Evolutionary conservation across 2,329 filamentous ascomycete species (phyloP), one percentile per base, ranked within the genome.

Genomic region (Thelonectria rubi): DNA sequence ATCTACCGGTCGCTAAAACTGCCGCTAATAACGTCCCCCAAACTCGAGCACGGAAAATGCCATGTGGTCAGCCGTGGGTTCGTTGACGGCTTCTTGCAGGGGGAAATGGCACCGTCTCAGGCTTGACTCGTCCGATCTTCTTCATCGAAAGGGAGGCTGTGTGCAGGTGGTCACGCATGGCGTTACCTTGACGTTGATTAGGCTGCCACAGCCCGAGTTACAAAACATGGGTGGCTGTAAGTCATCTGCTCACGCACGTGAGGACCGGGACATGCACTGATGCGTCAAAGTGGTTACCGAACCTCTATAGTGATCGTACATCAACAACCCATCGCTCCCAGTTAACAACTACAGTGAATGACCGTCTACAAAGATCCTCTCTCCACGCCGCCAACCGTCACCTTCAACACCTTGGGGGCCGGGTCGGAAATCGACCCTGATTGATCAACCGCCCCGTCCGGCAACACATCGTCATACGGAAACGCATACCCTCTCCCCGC

Each of bases 381-480:
- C n/a, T 49, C 46, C 17, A 43, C 39, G 47, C 63, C 84, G 12
- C 87, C 87, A 34, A 90, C 78, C 2, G 80, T 81, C 51, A 90
- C 80, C 1, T 82, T 86, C 67, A 89, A 78, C 60, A 85, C 69
- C 72, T 78, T 74, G 1, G 88, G 88, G 54, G 80, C 80, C 2
- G 79, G 75, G 70, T 88, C 87, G 62, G 81, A 85, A 18, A 91
- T 81, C 60, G 84, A 85, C 1, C 89, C 89, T 18, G 86, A 86
- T 76, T 89, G 87, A 72, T 91, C 87, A 4, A 74, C 70, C 2
- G 82, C 84, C 43, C 78, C 77, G n/a, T 75, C 76, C 4, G 86
- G 79, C 20, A 80, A 81, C 10, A 91, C 89, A 74, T 91, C 89
- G 71, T 91, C 89, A 71, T 91, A 91, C 0, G 89, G 87, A 68